A percentile compares a stretch with the other conserved stretches of the same genome.
Conservation (phyloP, 2,329 filamentous ascomycete species). For the Simplicillium aogashimaense region DNA sequence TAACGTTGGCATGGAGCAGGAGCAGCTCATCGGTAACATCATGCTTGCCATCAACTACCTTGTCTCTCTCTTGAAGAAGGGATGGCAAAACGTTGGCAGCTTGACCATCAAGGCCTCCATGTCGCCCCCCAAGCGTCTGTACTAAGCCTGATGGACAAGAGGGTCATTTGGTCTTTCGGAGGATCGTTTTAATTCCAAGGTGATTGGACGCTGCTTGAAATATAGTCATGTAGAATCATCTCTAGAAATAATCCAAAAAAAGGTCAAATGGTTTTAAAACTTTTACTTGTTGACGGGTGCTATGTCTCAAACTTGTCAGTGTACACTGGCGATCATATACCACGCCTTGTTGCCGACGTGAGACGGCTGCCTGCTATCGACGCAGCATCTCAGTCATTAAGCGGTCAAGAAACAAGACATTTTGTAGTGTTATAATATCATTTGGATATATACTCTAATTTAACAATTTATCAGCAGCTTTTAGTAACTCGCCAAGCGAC, state of each 20-base stretch:
- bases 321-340: too few relatives aligned
- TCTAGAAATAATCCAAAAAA: conserved; percentile 1
- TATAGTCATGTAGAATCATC: conserved; percentile 2
- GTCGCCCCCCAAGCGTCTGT: conserved; percentile 96
- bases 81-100: conserved; percentile 99
- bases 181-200: conserved; percentile 8
- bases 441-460: conserved; percentile 5
- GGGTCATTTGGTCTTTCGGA: conserved; percentile 12
- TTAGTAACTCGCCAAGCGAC: conserved; percentile 56
- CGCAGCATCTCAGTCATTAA: too few relatives aligned
- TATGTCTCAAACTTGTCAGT: too few relatives aligned
- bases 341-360: too few relatives aligned
- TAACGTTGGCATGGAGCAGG: conserved; percentile 94
- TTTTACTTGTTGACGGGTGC: too few relatives aligned
- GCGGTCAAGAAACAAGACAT: too few relatives aligned
- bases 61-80: conserved; percentile 99
- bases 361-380: too few relatives aligned
- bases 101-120: conserved; percentile 99
- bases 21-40: conserved; percentile 96
- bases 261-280: neutral
- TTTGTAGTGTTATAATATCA: conserved; percentile 3
- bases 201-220: conserved; percentile 1
- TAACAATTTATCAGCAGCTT: conserved; percentile 30
- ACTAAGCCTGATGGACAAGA: conserved; percentile 49
- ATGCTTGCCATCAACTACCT: conserved; percentile 99